Base-by-base conservation (phyloP, 2,329 filamentous ascomycete species). In the Arthrobotrys sinensis region DNA sequence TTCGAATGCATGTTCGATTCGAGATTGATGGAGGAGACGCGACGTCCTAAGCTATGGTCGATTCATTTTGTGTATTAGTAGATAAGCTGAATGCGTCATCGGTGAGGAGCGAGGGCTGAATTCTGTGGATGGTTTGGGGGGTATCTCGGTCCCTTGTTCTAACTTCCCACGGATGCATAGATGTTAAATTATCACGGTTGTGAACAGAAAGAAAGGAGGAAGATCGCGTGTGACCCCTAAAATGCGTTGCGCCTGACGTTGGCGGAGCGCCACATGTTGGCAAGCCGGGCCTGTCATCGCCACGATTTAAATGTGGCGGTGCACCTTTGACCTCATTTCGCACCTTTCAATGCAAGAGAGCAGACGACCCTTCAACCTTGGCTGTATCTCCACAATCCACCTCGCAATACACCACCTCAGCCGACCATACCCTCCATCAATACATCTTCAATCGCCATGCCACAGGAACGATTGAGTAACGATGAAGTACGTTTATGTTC, bases 381-480 rank as follows among this genome's bases (percentile, higher is more conserved):
- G 3, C 21, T 7, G 50, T 28, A 28, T 28, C 24, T 32, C 43
- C 34, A 28, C 24, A n/a, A 36, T 7, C 43, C 36, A 55, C 5
- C 34, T 11, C 19, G 38, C 34, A 34, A 71, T 40, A 43, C 28
- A 53, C 38, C 48, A 10, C 55, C 21, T 11, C n/a, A 24, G 38
- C 19, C 55, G 24, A 10, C 36, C 24, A 3, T n/a, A 21, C 19
- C 24, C 21, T n/a, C 43, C 32, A 28, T 16, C 40, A 14, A 16
- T 16, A 14, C 34, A 32, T 14, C 21, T 36, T 70, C 66, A 60
- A 45, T 66, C 64, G 19, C 48, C 72, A 88, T 88, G 87, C 82
- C 84, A 57, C 86, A 86, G 83, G 84, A 85, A 45, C 89, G 88
- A 82, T 80, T 91, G 78, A 89, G 85, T 82, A 89, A 90, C 83